phyloP scores from a whole-genome alignment of 1,284 basidiomycete species.

The Cryptococcus jaspeensis region DNA sequence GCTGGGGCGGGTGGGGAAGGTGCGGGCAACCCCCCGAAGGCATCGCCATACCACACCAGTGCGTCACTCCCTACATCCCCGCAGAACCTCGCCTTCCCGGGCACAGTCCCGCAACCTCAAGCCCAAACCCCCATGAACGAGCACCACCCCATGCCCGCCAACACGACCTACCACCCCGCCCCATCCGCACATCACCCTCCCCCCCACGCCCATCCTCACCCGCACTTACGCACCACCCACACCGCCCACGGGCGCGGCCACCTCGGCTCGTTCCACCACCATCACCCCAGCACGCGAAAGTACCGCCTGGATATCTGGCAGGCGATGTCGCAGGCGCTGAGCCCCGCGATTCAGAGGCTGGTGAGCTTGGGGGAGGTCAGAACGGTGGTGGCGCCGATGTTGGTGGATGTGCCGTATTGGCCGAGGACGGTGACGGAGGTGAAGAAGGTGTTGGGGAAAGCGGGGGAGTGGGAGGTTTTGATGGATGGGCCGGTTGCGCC shows the following conservation, averaged over 20 bases:
- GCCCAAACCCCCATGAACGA: neutral
- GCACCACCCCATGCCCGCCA: neutral
- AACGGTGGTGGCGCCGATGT: slow-evolving; percentile 17
- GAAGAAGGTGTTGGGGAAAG: slow-evolving; percentile 4
- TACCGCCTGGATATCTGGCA: slow-evolving; percentile 25
- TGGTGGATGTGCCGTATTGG: slow-evolving; percentile 28
- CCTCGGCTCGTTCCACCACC: neutral
- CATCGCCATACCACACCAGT: slow-evolving; percentile 1
- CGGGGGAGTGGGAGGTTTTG: slow-evolving; percentile 22
- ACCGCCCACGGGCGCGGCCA: neutral
- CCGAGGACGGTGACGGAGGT: slow-evolving; percentile 18
- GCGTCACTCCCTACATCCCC: slow-evolving; percentile 1
- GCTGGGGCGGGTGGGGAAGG: too few species aligned
- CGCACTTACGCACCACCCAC: neutral
- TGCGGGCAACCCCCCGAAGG: neutral
- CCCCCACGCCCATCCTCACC: neutral
- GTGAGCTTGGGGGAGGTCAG: slow-evolving; percentile 27
- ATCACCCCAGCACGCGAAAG: neutral
- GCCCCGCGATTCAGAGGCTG: slow-evolving; percentile 22
- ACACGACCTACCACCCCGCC: neutral
- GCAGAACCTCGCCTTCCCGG: neutral
- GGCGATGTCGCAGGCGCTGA: slow-evolving; percentile 21
- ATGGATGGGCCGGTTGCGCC: neutral
- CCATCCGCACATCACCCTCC: slow-evolving; percentile 4
- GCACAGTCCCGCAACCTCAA: too few species aligned